Base-by-base conservation (phyloP, 1,284 basidiomycete species). In the Porodaedalea pini region DNA sequence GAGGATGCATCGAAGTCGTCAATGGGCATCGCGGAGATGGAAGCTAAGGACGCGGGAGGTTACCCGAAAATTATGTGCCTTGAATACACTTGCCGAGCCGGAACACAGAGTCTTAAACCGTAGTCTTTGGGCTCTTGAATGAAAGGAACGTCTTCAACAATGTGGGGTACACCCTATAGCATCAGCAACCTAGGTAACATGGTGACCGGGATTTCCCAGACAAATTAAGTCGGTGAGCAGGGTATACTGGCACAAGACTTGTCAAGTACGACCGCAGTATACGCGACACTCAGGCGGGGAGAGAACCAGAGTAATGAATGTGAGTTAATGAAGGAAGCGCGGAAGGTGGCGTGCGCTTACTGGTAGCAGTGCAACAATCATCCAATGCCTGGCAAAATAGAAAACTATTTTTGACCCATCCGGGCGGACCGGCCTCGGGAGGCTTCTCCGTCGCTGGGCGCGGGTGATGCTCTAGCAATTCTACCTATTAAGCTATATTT, bases 391-490 rank as follows among this genome's bases (percentile, higher is more conserved):
- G 6, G 32, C 32, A 34, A 6, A 6, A 34, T 34, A 13, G 13
- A 6, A 13, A 13, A 34, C 32, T 6, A 13, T 34, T 34, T 34
- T 34, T 34, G 32, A 34, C 7, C 21, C 45, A 31, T 29, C 45
- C 45, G 45, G 45, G 45, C 45, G 45, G 15, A 29, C 25, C 45
- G 45, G 45, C 27, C 4, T 47, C 45, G 45, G 29, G 45, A 47
- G 25, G 45, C 45, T 31, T 15, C 25, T 34, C 17, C 25, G 45
- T 47, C 27, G 45, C 13, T 15, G 29, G 45, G 29, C 27, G 45
- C 45, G 27, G 25, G 23, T 13, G 32, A 13, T 34, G 32, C 32
- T 34, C 13, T 34, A 17, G 13, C 25, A 27, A 29, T 31, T 47
- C 25, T 15, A 15, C 7, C 25, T n/a, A 47, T 25, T 47, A 29